Conservation (phyloP, 2,329 filamentous ascomycete genomes). For the Diaporthe eres region DNA sequence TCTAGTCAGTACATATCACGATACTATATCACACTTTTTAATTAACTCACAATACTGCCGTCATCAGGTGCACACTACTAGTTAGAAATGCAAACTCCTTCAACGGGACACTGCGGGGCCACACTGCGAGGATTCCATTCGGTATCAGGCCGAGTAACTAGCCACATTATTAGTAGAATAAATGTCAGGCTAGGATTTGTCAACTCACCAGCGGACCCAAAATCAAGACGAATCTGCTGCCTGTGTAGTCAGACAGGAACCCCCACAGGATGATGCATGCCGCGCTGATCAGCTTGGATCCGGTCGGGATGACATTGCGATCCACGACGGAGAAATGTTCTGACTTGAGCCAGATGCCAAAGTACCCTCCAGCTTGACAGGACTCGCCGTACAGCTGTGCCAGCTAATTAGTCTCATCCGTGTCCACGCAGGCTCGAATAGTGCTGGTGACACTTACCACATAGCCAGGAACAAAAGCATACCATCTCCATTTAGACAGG, state of each 20-base stretch:
- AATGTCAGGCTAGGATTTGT: neutral
- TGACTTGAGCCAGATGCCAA: constrained; percentile 47
- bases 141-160: constrained; percentile 49
- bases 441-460: constrained; percentile 43
- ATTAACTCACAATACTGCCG: constrained; percentile 51
- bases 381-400: constrained; percentile 48
- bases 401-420: neutral
- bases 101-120: constrained; percentile 45
- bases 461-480: constrained; percentile 49
- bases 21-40: neutral
- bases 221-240: constrained; percentile 44
- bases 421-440: too few relatives aligned
- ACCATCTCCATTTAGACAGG: constrained; percentile 49
- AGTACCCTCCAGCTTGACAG: constrained; percentile 47
- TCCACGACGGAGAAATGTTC: constrained; percentile 46
- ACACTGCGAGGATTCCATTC: constrained; percentile 51
- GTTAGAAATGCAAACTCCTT: constrained; percentile 51
- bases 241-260: constrained; percentile 46
- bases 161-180: neutral
- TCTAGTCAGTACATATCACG: neutral
- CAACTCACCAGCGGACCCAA: constrained; percentile 44
- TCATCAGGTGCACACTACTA: constrained; percentile 50
- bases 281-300: constrained; percentile 45
- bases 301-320: constrained; percentile 46
- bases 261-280: constrained; percentile 44